Percentiles rank a stretch among this genome's conserved stretches.
These are phyloP conservation scores for Fusarium scirpi DNA, from an alignment of 2,329 filamentous ascomycete species.

Conservation along the genomic window DNA sequence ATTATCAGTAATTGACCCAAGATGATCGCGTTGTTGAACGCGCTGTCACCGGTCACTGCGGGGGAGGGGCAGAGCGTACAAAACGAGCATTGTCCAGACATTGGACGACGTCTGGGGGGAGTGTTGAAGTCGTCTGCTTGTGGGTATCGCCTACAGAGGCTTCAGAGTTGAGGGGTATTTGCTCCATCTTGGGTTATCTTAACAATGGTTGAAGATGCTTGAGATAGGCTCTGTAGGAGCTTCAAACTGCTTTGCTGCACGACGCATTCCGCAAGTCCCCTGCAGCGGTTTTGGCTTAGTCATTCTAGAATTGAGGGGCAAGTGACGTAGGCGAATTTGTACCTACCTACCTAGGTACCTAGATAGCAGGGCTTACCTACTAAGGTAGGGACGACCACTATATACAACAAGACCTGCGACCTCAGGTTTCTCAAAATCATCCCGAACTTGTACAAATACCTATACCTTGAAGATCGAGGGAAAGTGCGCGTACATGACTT, in stretches of 20 bases:
- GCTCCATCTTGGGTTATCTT: slow-evolving; percentile 60
- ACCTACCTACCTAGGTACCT: no score
- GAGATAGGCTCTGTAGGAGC: slow-evolving; percentile 25
- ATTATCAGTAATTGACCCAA: slow-evolving; percentile 14
- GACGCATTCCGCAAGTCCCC: slow-evolving; percentile 36
- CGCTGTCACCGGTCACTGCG: slow-evolving; percentile 19
- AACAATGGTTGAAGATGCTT: slow-evolving; percentile 29
- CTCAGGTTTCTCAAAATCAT: background rate
- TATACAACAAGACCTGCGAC: background rate
- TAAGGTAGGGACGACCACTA: background rate
- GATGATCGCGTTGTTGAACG: slow-evolving; percentile 12
- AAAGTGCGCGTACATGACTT: background rate
- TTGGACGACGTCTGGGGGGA: slow-evolving; percentile 87
- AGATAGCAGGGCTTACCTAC: no score
- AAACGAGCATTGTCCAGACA: slow-evolving; percentile 96
- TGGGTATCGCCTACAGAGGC: slow-evolving; percentile 79
- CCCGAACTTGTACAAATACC: background rate
- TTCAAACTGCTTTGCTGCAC: slow-evolving; percentile 18
- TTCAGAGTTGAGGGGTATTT: slow-evolving; percentile 80
- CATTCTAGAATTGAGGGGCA: slow-evolving; percentile 3
- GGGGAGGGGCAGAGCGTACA: slow-evolving; percentile 64
- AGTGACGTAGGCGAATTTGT: slow-evolving; percentile 45
- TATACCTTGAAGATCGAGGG: background rate
- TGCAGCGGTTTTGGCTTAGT: slow-evolving; percentile 25
- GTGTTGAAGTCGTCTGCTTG: slow-evolving; percentile 73